Evolutionary conservation across 371 early-diverging fungal species (phyloP), one percentile per base, ranked within the genome.

Genomic region (Polyrhizophydium stewartii): DNA sequence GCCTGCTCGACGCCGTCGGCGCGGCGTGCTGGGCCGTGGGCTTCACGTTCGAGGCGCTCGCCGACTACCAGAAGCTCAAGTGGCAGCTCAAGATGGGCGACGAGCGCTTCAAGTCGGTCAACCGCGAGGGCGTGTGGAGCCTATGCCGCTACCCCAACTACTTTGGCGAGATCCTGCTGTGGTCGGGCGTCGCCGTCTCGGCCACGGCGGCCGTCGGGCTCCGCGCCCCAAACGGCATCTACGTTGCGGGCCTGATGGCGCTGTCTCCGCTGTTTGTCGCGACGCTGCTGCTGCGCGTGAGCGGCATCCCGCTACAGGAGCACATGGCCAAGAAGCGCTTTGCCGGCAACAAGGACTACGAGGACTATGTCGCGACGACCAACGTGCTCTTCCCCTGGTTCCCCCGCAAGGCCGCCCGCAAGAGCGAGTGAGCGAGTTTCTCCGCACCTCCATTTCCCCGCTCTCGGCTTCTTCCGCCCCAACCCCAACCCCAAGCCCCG

Each of bases 91-190:
- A 72, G 55, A 61, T 46, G n/a, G 49, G 49, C 22, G 16, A 16
- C 25, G n/a, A 22, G n/a, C 53, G 66, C 65, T 68, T 68, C 19
- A 22, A 35, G 32, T 62, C 64, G n/a, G 68, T 76, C 46, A 56
- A 62, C 12, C 38, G 55, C 25, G 69, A 70, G 21, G 81, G 81
- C 22, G 45, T 81, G 31, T 81, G 73, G 69, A 50, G 59, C 47
- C 79, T 65, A 41, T 58, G 56, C 12, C 66, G 75, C 10, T 78
- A 81, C 58, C 71, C 82, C 21, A 81, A 81, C 65, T 81, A 81
- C 69, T 67, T 72, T 65, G 81, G 81, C 31, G 78, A 78, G 56
- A 58, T 74, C 24, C 38, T 61, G 17, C 59, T 80, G 21, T 80
- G 81, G 81, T 35, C 64, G 22, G 81, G 81, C 30, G 63, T 77